phyloP scores from a whole-genome alignment of 169 alveolate species.

The Amoebophrya sp. region DNA sequence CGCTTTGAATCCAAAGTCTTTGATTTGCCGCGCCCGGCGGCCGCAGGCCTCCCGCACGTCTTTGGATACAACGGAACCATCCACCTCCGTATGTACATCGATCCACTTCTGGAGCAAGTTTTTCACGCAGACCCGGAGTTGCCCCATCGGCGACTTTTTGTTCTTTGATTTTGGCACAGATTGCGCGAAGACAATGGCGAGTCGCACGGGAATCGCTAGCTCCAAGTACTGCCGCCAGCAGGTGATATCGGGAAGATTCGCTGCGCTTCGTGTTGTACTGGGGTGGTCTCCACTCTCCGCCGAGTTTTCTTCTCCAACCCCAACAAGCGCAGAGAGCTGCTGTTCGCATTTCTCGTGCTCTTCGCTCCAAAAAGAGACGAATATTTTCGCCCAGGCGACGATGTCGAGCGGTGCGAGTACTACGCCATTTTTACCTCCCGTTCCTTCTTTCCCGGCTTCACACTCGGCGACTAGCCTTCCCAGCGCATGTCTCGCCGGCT shows the following conservation, averaged over 20 bases:
- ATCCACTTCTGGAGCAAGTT: background rate
- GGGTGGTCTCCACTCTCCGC: background rate
- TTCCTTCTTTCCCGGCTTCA: background rate
- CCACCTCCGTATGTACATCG: background rate
- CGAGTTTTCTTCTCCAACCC: background rate
- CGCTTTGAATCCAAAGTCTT: background rate
- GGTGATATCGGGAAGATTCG: background rate
- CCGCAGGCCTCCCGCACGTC: background rate
- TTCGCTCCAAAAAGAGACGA: background rate
- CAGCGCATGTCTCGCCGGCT: background rate
- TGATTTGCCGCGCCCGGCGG: background rate
- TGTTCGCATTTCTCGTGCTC: background rate
- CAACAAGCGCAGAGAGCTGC: background rate
- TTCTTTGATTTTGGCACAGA: background rate
- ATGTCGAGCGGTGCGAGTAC: background rate
- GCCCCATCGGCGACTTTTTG: background rate
- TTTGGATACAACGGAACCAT: background rate
- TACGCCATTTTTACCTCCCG: background rate
- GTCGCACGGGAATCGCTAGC: background rate
- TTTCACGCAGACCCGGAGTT: background rate
- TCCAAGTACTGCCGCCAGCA: background rate
- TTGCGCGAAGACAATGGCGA: background rate
- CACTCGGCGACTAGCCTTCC: background rate
- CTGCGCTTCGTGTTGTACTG: background rate
- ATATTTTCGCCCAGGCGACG: background rate